These are phyloP conservation scores for Rutidosis leptorrhynchoides DNA, from an alignment of 129 eudicot genomes.

Conservation along the genomic window DNA sequence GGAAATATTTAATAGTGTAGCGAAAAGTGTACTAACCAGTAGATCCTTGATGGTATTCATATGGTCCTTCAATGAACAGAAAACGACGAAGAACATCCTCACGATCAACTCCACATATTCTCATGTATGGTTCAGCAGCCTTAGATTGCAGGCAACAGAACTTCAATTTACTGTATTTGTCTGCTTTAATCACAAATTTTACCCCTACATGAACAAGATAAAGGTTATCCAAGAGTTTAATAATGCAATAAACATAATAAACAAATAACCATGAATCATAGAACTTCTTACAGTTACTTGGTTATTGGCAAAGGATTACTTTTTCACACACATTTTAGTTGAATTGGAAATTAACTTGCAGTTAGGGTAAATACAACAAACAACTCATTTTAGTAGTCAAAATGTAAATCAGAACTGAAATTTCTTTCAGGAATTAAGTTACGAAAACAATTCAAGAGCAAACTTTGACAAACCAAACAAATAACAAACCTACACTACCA, in stretches of 20 bases:
- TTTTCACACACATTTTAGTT: neutral
- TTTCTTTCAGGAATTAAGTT: neutral
- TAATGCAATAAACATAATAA: no score
- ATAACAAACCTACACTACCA: neutral
- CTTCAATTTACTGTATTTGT: constrained; percentile 65
- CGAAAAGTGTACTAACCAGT: constrained; percentile 49
- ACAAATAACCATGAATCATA: neutral
- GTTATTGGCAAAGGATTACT: neutral
- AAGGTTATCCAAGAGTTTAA: neutral
- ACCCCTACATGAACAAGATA: constrained; percentile 45
- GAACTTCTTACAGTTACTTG: neutral
- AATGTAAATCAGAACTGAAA: neutral
- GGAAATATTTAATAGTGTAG: neutral
- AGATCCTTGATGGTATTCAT: constrained; percentile 79
- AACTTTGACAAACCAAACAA: neutral
- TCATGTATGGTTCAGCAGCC: constrained; percentile 94
- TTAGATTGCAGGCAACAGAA: constrained; percentile 92
- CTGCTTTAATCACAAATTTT: constrained; percentile 71
- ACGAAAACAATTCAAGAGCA: neutral
- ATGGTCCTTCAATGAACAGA: constrained; percentile 86
- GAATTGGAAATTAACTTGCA: neutral
- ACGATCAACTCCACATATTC: constrained; percentile 52
- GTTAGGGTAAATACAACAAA: neutral
- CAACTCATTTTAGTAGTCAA: constrained; percentile 3
- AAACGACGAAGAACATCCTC: constrained; percentile 87